Percentiles rank a stretch among this genome's conserved stretches.
These are phyloP conservation scores for Pichia phayaonensis DNA, from an alignment of 805 yeast species.

Conservation along the genomic window DNA sequence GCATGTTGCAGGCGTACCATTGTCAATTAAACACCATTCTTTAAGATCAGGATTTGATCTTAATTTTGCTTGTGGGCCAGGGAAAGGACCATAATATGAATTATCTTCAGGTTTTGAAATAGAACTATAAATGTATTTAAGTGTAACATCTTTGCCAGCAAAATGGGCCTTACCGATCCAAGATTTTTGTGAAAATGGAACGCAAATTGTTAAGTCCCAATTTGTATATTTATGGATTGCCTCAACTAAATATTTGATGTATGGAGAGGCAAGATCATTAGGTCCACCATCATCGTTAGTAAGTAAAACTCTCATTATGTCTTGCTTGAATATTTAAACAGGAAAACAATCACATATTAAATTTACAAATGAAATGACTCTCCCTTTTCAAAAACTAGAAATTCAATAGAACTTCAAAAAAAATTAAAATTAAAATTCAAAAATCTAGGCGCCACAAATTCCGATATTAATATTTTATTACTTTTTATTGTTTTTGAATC, in stretches of 20 bases:
- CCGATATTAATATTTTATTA: not conserved
- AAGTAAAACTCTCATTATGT: conserved; percentile 30
- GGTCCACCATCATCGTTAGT: conserved; percentile 98
- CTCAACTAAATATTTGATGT: conserved; percentile 71
- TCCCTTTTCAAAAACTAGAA: not conserved
- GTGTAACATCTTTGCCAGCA: conserved; percentile 60
- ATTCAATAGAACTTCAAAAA: not conserved
- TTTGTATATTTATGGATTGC: conserved; percentile 57
- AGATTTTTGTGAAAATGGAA: conserved; percentile 81
- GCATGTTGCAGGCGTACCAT: conserved; percentile 93
- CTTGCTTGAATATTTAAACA: not conserved
- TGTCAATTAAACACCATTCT: conserved; percentile 79
- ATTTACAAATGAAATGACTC: not conserved
- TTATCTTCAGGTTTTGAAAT: conserved; percentile 37
- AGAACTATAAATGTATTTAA: conserved; percentile 58
- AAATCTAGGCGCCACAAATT: not conserved
- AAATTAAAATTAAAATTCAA: not conserved
- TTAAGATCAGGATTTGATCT: conserved; percentile 36
- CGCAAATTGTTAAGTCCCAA: conserved; percentile 79
- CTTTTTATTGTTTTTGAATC: not conserved
- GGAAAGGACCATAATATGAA: conserved; percentile 62
- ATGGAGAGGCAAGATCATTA: conserved; percentile 71
- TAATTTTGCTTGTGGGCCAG: conserved; percentile 38
- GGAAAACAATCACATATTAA: not conserved
- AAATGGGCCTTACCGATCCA: conserved; percentile 99